Evolutionary conservation across 306 rosid species (phyloP), one percentile per base, ranked within the genome.

Genomic region (Fagus sylvatica): DNA sequence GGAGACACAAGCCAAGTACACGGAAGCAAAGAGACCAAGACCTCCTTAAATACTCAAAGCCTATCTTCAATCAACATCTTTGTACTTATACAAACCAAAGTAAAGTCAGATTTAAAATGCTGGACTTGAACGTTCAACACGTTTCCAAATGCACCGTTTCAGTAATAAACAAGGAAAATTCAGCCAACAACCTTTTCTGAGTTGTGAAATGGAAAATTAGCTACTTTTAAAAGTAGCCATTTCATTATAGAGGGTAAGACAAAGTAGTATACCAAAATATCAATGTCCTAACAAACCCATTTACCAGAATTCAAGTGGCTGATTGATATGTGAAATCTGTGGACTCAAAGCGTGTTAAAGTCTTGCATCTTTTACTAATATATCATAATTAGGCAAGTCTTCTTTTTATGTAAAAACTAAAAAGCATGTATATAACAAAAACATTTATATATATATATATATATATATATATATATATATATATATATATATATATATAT

Each of bases 81-180:
- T 13, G 53, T 43, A 71, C 81, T 78, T 77, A 40, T 62, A 41
- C 77, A 12, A 65, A 41, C 53, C 73, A 75, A 81, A 81, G 86
- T 74, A 66, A 81, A 57, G 85, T 71, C 85, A 70, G 83, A 78
- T 41, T 71, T 54, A 33, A 40, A 80, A 53, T 71, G 67, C n/a
- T 42, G 73, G 71, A 40, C 6, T 39, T 70, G 81, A 41, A 55
- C 61, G 17, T 79, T 85, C 62, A 75, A 78, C 81, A 72, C 82
- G 84, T 81, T 81, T 75, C 12, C 61, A 67, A 54, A 76, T 17
- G 28, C 51, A 22, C 65, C 71, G 28, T 40, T 56, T 78, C 69
- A 59, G 83, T 75, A 51, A 75, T 74, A 78, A 78, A 71, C 83
- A 74, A 78, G 78, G 81, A 71, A 79, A 78, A 41, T 61, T 6